phyloP scores from a whole-genome alignment of 495 filamentous ascomycete species.

The Aspergillus avenaceus region DNA sequence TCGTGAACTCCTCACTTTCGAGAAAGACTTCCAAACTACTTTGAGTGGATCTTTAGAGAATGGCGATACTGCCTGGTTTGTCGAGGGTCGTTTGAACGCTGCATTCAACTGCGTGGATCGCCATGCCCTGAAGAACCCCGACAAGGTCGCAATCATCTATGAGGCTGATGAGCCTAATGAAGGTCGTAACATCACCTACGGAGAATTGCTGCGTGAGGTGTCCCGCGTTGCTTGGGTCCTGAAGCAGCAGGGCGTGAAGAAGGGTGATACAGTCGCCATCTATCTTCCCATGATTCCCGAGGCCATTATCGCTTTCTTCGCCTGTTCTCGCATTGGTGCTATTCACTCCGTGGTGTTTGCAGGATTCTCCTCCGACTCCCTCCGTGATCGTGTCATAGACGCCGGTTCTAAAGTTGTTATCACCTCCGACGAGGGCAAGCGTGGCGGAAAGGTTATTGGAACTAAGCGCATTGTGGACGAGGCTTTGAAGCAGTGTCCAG shows the following conservation, averaged over 20 bases:
- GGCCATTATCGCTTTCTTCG: conserved; percentile 85
- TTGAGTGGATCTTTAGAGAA: conserved; percentile 68
- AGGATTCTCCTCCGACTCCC: conserved; percentile 94
- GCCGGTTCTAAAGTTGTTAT: conserved; percentile 88
- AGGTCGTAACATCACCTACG: conserved; percentile 87
- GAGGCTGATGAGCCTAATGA: conserved; percentile 90
- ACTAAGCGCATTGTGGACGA: conserved; percentile 99
- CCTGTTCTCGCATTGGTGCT: conserved; percentile 87
- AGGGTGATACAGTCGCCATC: conserved; percentile 95
- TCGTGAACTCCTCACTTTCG: conserved; percentile 86
- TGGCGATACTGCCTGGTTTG: conserved; percentile 92
- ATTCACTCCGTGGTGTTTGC: conserved; percentile 99
- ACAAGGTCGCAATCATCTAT: conserved; percentile 95
- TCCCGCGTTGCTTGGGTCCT: conserved; percentile 80
- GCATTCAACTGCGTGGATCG: conserved; percentile 97
- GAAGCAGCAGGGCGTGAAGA: conserved; percentile 92
- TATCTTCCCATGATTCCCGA: conserved; percentile 99
- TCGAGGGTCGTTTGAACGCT: conserved; percentile 89
- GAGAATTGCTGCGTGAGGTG: conserved; percentile 90
- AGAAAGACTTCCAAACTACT: conserved; percentile 88
- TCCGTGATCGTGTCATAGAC: conserved; percentile 92
- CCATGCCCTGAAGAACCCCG: conserved; percentile 87
- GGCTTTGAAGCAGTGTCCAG: conserved; percentile 93
- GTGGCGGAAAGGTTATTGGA: conserved; percentile 94
- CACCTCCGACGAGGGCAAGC: conserved; percentile 94